Base-by-base conservation (phyloP, 2,329 filamentous ascomycete species). In the Penicillium sp. region DNA sequence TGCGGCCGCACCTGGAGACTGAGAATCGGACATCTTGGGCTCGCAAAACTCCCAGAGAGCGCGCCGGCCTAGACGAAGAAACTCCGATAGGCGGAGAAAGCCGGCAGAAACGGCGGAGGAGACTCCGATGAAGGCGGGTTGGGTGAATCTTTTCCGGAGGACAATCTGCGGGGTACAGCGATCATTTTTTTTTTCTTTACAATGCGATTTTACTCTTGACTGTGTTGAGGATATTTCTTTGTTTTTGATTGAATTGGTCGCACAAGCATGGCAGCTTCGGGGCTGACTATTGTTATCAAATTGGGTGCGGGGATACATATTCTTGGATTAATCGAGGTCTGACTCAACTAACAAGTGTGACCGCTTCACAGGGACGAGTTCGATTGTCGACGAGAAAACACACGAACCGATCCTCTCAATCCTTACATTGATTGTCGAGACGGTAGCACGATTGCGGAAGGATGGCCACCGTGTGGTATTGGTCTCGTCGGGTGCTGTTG, bases 401-500 rank as follows among this genome's bases (percentile, higher is more conserved):
- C 95, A 96, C 78, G 91, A 97, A 73, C 95, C 95, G 3, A 85
- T 97, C 37, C 84, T 99, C 40, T 95, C 93, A 4, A 96, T 92
- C 67, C 82, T 99, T 57, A 93, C 90, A 60, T 82, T 94, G 60
- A 97, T 99, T 65, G 95, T 98, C 64, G 92, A 98, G 78, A 98
- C 95, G 19, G 92, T 92, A 14, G 89, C 94, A 55, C 90, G 88
- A 71, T 83, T 99, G 44, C 88, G 88, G 66, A 89, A 93, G 76
- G 90, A 96, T 87, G 95, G 95, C 51, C 93, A 99, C 76, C 87
- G 89, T 69, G 95, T 99, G 53, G 89, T 99, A 75, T 90, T 99
- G 65, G 96, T 98, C 63, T 99, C 95, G 2, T 99, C 95, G 0
- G 95, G 95, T 60, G 95, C 95, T 75, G 96, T 99, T 76, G 95